phyloP scores from a whole-genome alignment of 257 asterid genomes.

The Paulownia fortunei region DNA sequence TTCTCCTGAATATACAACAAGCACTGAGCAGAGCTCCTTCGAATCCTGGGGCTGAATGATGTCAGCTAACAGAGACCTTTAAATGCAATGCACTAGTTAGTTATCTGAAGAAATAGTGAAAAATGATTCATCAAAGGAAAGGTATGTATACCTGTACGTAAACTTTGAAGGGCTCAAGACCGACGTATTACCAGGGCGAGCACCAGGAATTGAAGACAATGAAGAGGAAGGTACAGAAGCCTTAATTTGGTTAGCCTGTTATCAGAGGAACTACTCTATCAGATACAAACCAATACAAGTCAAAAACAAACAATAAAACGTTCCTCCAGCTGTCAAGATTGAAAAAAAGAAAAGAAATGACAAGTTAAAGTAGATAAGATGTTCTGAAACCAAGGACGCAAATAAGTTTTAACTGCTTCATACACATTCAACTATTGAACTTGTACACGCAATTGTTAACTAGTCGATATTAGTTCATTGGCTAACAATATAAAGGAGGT shows the following conservation, averaged over 20 bases:
- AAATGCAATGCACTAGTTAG: constrained; percentile 45
- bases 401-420: constrained; percentile 10
- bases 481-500: background rate
- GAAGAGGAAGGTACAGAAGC: constrained; percentile 62
- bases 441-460: background rate
- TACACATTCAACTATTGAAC: constrained; percentile 1
- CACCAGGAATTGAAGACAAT: constrained; percentile 54
- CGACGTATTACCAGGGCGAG: constrained; percentile 60
- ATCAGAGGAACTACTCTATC: constrained; percentile 19
- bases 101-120: constrained; percentile 33
- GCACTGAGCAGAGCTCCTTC: constrained; percentile 97
- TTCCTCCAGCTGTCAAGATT: background rate
- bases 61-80: constrained; percentile 94
- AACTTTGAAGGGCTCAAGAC: constrained; percentile 82
- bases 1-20: constrained; percentile 85
- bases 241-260: constrained; percentile 70
- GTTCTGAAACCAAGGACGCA: background rate
- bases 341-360: background rate
- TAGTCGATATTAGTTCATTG: background rate
- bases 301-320: constrained; percentile 13
- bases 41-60: constrained; percentile 92
- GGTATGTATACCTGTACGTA: constrained; percentile 74
- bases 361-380: background rate
- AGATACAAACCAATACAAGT: constrained; percentile 12
- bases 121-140: constrained; percentile 16